phyloP scores from a whole-genome alignment of 306 rosid genomes.

The Bauhinia variegata region DNA sequence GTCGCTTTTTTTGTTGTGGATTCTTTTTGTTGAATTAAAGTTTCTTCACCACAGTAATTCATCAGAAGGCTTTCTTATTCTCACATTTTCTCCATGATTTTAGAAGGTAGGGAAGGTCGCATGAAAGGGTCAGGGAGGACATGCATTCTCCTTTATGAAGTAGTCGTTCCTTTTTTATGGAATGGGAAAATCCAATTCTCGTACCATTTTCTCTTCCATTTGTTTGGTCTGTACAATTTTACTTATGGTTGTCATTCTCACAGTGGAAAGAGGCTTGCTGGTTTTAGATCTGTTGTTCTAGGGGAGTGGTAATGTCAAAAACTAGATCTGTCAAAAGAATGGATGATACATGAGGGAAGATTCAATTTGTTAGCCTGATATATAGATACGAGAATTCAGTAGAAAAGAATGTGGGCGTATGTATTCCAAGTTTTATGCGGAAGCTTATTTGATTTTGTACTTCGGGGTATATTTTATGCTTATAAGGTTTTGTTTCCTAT shows the following conservation, averaged over 20 bases:
- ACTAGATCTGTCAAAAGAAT: not conserved
- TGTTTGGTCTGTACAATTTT: not conserved
- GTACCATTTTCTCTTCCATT: not conserved
- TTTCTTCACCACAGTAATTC: not conserved
- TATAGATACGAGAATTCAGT: not conserved
- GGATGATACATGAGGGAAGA: not conserved
- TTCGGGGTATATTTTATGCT: not conserved
- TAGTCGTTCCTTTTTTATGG: no score
- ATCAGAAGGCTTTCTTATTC: not conserved
- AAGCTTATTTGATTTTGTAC: not conserved
- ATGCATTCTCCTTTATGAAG: no score
- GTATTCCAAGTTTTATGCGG: not conserved
- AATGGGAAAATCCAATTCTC: no score
- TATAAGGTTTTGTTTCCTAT: not conserved
- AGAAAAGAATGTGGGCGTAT: not conserved
- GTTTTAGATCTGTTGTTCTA: constrained; percentile 1
- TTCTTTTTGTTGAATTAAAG: not conserved
- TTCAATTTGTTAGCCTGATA: constrained; percentile 4
- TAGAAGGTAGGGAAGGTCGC: constrained; percentile 20
- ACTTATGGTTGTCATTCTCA: not conserved
- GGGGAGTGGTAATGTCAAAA: not conserved
- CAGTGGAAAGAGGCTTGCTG: constrained; percentile 9
- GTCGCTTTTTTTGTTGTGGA: not conserved
- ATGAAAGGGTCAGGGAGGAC: not conserved
- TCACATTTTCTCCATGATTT: no score